phyloP scores from a whole-genome alignment of 1,284 basidiomycete genomes.

The Sanguinoderma infundibulare region DNA sequence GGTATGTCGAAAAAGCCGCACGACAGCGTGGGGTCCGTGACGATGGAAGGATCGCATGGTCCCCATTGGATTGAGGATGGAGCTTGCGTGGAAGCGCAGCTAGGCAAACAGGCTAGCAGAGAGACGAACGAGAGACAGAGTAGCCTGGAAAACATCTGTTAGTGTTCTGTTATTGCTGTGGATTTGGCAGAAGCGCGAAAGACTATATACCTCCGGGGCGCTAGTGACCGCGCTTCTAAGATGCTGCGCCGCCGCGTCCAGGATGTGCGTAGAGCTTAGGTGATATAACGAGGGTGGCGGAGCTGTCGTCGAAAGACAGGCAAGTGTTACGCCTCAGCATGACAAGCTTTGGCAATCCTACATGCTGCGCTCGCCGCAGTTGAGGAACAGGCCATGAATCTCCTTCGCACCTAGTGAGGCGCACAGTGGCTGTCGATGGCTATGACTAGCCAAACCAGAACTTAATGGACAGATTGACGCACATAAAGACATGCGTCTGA shows the following conservation, averaged over 20 bases:
- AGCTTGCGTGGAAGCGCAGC: background rate
- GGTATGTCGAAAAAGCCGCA: constrained; percentile 5
- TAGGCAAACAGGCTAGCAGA: background rate
- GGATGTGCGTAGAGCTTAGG: background rate
- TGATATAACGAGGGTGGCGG: background rate
- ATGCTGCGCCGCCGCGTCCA: background rate
- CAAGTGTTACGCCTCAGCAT: too few relatives aligned
- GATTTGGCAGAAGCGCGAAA: too few relatives aligned
- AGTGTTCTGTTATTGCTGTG: background rate
- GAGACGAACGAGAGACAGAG: background rate
- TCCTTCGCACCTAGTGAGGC: too few relatives aligned
- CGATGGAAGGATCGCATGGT: background rate
- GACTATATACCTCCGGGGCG: background rate
- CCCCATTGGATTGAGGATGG: background rate
- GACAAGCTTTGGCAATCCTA: background rate
- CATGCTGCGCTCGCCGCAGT: background rate
- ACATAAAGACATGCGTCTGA: too few relatives aligned
- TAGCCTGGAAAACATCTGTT: background rate
- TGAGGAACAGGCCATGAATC: too few relatives aligned
- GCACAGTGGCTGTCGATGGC: too few relatives aligned
- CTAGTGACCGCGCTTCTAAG: background rate
- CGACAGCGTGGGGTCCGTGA: background rate
- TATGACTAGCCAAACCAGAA: too few relatives aligned
- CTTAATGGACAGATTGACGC: too few relatives aligned
- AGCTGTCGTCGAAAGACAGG: background rate